phyloP scores from a whole-genome alignment of 73 alveolate species.

The Paramecium biaurelia region DNA sequence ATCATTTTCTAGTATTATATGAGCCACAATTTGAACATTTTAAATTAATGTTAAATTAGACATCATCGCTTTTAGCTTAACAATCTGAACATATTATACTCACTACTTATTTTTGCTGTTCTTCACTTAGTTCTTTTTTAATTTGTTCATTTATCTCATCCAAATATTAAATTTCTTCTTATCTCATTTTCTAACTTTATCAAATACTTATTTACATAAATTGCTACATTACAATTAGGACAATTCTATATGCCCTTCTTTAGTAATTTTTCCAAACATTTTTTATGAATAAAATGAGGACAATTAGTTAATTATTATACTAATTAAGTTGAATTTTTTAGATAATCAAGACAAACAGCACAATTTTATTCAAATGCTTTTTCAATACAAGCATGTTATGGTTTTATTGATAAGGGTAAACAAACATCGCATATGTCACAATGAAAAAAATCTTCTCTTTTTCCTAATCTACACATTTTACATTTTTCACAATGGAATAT shows the following conservation, averaged over 20 bases:
- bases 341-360: conserved; percentile 74
- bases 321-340: conserved; percentile 66
- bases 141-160: background rate
- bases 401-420: conserved; percentile 45
- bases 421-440: conserved; percentile 82
- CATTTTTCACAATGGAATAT: conserved; percentile 82
- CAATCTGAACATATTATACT: background rate
- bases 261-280: conserved; percentile 59
- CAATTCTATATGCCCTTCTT: background rate
- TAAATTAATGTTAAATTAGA: background rate
- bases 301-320: conserved; percentile 64
- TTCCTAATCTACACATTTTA: conserved; percentile 84
- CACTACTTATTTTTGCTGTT: background rate
- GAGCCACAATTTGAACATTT: background rate
- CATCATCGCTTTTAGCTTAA: background rate
- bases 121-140: background rate
- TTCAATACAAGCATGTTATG: conserved; percentile 66
- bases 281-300: conserved; percentile 77
- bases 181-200: background rate
- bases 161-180: background rate
- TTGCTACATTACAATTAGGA: background rate
- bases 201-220: background rate
- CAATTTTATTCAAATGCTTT: conserved; percentile 67
- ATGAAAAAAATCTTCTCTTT: conserved; percentile 70
- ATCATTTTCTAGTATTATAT: background rate